phyloP scores from a whole-genome alignment of 2,329 filamentous ascomycete species.

The Diatrype stigma region DNA sequence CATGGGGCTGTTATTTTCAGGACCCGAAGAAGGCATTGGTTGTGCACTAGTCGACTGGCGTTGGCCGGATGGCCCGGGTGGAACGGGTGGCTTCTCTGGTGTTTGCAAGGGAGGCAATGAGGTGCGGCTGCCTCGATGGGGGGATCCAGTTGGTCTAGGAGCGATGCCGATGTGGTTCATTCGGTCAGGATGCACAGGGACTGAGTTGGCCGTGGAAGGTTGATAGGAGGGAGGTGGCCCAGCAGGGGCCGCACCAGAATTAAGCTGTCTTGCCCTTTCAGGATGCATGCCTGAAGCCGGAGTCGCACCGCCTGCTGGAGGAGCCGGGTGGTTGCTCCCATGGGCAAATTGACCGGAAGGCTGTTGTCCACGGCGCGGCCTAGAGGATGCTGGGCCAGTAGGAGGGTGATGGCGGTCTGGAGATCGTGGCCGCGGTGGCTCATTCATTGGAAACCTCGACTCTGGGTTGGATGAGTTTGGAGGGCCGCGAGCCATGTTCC shows the following conservation, averaged over 20 bases:
- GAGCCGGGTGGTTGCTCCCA: conserved; percentile 18
- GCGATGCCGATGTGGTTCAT: conserved; percentile 32
- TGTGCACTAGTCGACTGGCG: conserved; percentile 18
- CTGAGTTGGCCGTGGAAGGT: conserved; percentile 17
- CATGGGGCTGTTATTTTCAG: conserved; percentile 24
- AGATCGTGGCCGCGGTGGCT: conserved; percentile 36
- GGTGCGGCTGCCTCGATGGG: conserved; percentile 21
- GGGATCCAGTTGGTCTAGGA: conserved; percentile 16
- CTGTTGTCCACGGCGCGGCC: conserved; percentile 37
- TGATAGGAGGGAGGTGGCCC: conserved; percentile 17
- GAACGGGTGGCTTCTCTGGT: conserved; percentile 26
- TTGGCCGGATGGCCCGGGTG: conserved; percentile 19
- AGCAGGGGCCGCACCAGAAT: conserved; percentile 9
- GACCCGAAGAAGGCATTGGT: conserved; percentile 11
- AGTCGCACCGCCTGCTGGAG: conserved; percentile 15
- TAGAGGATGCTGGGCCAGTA: conserved; percentile 48
- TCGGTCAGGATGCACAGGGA: conserved; percentile 38
- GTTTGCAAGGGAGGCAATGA: conserved; percentile 26
- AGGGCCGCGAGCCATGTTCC: conserved; percentile 35
- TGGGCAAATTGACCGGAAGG: conserved; percentile 20
- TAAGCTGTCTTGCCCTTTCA: conserved; percentile 27
- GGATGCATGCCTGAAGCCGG: conserved; percentile 25
- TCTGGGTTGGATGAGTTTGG: conserved; percentile 37
- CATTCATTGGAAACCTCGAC: conserved; percentile 35
- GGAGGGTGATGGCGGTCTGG: conserved; percentile 48